Percentiles rank a stretch among this genome's conserved stretches.
Evolutionary conservation across 257 asterid genomes (phyloP).

Genomic region (Linderniella brevidens): DNA sequence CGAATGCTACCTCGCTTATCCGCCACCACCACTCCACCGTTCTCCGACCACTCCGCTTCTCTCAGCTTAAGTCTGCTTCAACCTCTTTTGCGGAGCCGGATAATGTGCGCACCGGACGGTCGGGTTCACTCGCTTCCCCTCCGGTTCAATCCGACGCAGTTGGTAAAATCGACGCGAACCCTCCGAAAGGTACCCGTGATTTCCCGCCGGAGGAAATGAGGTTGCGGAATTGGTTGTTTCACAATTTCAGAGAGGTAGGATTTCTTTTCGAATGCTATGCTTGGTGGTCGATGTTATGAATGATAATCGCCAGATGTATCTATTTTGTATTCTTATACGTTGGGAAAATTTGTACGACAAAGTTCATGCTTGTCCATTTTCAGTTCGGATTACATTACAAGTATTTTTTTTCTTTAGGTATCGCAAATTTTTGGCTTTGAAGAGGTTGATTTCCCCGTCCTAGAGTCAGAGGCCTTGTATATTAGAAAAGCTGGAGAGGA

Average conservation of each 20-base stretch:
- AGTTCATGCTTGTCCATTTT: too few species aligned
- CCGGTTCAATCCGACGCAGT: conserved; percentile 21
- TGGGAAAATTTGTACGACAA: too few species aligned
- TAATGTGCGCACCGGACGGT: conserved; percentile 38
- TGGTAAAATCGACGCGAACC: conserved; percentile 79
- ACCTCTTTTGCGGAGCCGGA: conserved; percentile 24
- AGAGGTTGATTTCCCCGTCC: conserved; percentile 93
- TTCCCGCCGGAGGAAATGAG: conserved; percentile 98
- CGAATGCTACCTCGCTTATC: not conserved
- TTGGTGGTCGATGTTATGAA: not conserved
- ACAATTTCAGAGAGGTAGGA: conserved; percentile 64
- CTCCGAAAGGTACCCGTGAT: conserved; percentile 95
- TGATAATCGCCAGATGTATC: not conserved
- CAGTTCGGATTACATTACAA: not conserved
- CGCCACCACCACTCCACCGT: conserved; percentile 19
- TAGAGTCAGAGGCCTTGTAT: conserved; percentile 83
- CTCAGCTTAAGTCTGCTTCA: conserved; percentile 17
- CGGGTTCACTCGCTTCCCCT: conserved; percentile 49
- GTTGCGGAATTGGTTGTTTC: conserved; percentile 84
- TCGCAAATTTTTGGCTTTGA: conserved; percentile 68
- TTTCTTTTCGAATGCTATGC: not conserved
- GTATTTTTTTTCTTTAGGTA: conserved; percentile 23
- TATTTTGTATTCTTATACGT: not conserved
- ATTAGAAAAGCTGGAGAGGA: conserved; percentile 98
- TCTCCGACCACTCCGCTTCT: conserved; percentile 15